These are phyloP conservation scores for Starmerella bacillaris DNA, from an alignment of 805 yeast genomes.

Conservation along the genomic window DNA sequence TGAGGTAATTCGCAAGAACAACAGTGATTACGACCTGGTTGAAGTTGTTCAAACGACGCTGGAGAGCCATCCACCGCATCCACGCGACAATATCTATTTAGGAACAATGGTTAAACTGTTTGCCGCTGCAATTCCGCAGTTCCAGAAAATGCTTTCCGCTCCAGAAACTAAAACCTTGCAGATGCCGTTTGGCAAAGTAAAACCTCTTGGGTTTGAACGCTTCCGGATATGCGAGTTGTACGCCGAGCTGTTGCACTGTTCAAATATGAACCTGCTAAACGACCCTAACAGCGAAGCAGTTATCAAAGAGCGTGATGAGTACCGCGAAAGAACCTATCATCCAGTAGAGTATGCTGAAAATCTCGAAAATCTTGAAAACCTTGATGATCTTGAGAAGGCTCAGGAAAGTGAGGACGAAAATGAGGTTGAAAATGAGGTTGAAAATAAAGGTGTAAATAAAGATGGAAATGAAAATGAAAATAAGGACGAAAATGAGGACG, in stretches of 20 bases:
- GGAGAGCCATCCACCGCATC: constrained; percentile 80
- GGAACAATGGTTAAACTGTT: constrained; percentile 71
- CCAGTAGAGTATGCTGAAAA: constrained; percentile 26
- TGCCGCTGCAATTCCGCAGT: constrained; percentile 52
- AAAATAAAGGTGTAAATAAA: neutral
- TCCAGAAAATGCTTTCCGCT: constrained; percentile 41
- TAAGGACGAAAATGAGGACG: neutral
- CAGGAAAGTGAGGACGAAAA: neutral
- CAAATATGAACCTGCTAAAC: constrained; percentile 87
- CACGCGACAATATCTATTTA: constrained; percentile 80
- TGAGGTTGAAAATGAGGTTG: neutral
- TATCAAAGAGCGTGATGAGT: constrained; percentile 48
- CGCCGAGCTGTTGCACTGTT: constrained; percentile 88
- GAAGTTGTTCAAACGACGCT: constrained; percentile 68
- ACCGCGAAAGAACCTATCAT: constrained; percentile 28
- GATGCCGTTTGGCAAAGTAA: constrained; percentile 49
- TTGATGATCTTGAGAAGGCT: neutral
- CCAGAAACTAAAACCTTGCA: constrained; percentile 25
- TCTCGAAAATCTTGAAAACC: neutral
- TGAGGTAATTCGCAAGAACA: constrained; percentile 85
- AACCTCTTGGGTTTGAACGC: constrained; percentile 76
- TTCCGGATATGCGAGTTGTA: constrained; percentile 80
- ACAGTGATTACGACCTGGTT: constrained; percentile 82
- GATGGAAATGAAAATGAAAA: neutral
- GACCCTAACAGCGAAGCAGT: constrained; percentile 54